phyloP scores from a whole-genome alignment of 1,139 yeast genomes.

The Taphrina sp. region DNA sequence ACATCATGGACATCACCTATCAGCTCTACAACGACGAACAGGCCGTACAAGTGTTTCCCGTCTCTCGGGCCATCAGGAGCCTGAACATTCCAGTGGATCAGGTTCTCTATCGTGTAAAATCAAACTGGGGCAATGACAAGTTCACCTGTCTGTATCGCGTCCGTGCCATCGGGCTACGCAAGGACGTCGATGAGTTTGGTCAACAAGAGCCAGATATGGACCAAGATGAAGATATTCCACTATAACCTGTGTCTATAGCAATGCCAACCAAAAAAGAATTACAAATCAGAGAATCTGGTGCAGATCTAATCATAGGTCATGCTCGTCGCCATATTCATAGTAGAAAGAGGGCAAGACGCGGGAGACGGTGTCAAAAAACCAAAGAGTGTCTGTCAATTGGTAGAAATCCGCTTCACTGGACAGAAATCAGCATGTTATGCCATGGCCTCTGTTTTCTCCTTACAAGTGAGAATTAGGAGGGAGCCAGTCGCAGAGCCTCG shows the following conservation, averaged over 20 bases:
- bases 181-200: no score
- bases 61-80: constrained; percentile 39
- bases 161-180: constrained; percentile 21
- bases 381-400: neutral
- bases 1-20: constrained; percentile 41
- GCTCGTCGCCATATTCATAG: constrained; percentile 2
- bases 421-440: no score
- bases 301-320: neutral
- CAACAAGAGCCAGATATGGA: neutral
- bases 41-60: constrained; percentile 42
- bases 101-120: constrained; percentile 41
- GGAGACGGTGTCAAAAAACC: constrained; percentile 14
- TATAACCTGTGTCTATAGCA: neutral
- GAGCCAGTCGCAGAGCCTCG: neutral
- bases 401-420: constrained; percentile 16
- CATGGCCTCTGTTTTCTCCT: no score
- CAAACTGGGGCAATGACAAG: constrained; percentile 44
- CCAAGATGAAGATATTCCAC: constrained; percentile 10
- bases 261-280: neutral
- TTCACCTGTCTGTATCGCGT: constrained; percentile 45
- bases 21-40: constrained; percentile 40
- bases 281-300: neutral
- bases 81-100: constrained; percentile 35
- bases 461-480: constrained; percentile 2
- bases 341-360: constrained; percentile 13